phyloP scores from a whole-genome alignment of 495 filamentous ascomycete genomes.

The Hyaloscypha variabilis region DNA sequence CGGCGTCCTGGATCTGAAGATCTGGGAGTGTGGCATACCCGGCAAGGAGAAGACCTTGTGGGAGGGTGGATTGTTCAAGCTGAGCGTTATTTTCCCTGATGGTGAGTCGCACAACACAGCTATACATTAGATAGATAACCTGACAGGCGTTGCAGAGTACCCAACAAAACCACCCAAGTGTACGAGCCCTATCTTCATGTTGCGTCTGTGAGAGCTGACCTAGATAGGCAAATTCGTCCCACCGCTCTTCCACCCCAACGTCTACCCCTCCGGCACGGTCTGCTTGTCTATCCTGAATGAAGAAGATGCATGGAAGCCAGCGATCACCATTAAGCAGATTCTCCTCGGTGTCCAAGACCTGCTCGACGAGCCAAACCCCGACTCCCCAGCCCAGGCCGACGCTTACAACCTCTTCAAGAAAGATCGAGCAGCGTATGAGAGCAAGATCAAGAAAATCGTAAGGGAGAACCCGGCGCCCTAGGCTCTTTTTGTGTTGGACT shows the following conservation, averaged over 20 bases:
- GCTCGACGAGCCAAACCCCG: slow-evolving; percentile 94
- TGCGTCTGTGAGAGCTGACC: slow-evolving; percentile 21
- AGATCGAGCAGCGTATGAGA: slow-evolving; percentile 85
- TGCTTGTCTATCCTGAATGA: slow-evolving; percentile 98
- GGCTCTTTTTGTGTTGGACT: slow-evolving; percentile 18
- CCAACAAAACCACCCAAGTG: slow-evolving; percentile 99
- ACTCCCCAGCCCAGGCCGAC: slow-evolving; percentile 95
- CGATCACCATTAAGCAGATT: slow-evolving; percentile 97
- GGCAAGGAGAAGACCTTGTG: slow-evolving; percentile 95
- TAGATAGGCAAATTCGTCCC: slow-evolving; percentile 89
- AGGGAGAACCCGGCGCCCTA: slow-evolving; percentile 79
- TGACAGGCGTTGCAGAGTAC: slow-evolving; percentile 69
- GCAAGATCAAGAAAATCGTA: slow-evolving; percentile 82
- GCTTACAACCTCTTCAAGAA: slow-evolving; percentile 97
- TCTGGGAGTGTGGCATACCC: slow-evolving; percentile 95
- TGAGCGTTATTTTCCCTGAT: slow-evolving; percentile 91
- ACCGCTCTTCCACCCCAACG: slow-evolving; percentile 97
- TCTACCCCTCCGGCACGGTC: slow-evolving; percentile 97
- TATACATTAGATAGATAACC: slow-evolving; percentile 10
- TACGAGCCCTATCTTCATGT: slow-evolving; percentile 45
- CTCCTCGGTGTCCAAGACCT: slow-evolving; percentile 94
- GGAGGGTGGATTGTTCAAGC: slow-evolving; percentile 95
- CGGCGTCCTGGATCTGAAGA: slow-evolving; percentile 87
- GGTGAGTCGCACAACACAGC: slow-evolving; percentile 57
- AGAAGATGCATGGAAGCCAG: slow-evolving; percentile 97